A percentile compares a stretch with the other conserved stretches of the same genome.
Conservation (phyloP, 805 yeast species). For the Yamadazyma endophytica region DNA sequence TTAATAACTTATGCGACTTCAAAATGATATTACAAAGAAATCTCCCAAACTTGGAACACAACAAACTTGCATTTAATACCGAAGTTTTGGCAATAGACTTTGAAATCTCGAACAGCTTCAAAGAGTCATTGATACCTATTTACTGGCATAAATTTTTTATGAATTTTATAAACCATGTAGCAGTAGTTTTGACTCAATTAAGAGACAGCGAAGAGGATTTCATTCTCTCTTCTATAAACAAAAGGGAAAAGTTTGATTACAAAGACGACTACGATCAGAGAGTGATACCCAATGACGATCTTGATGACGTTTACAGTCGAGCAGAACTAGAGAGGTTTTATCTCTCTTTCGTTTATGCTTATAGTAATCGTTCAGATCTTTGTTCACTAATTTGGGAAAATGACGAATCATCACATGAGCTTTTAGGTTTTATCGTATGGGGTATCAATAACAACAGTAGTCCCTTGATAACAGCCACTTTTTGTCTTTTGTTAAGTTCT, state of each 20-base stretch:
- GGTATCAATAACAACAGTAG: constrained; percentile 73
- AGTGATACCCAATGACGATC: constrained; percentile 14
- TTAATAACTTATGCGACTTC: constrained; percentile 57
- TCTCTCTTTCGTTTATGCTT: constrained; percentile 66
- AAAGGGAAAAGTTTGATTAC: constrained; percentile 6
- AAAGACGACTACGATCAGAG: constrained; percentile 1
- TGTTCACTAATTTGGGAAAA: constrained; percentile 60
- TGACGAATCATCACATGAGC: constrained; percentile 39
- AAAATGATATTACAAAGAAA: constrained; percentile 64
- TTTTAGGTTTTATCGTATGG: constrained; percentile 85
- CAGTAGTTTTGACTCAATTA: constrained; percentile 60
- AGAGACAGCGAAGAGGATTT: constrained; percentile 75
- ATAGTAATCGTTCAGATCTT: constrained; percentile 55
- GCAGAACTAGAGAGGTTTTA: constrained; percentile 89
- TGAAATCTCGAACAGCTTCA: constrained; percentile 17
- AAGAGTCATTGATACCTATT: constrained; percentile 30
- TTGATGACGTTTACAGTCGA: constrained; percentile 63
- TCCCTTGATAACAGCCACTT: constrained; percentile 77
- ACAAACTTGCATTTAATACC: constrained; percentile 51
- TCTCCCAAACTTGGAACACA: constrained; percentile 53
- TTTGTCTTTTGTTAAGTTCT: constrained; percentile 73
- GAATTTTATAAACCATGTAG: constrained; percentile 57
- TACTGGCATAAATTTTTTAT: constrained; percentile 49
- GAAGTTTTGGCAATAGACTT: constrained; percentile 24
- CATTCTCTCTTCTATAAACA: constrained; percentile 45